A percentile compares a stretch with the other conserved stretches of the same genome.
Evolutionary conservation across 192 early-diverging fungal genomes (phyloP).

Genomic region (Ambispora gerdemannii): DNA sequence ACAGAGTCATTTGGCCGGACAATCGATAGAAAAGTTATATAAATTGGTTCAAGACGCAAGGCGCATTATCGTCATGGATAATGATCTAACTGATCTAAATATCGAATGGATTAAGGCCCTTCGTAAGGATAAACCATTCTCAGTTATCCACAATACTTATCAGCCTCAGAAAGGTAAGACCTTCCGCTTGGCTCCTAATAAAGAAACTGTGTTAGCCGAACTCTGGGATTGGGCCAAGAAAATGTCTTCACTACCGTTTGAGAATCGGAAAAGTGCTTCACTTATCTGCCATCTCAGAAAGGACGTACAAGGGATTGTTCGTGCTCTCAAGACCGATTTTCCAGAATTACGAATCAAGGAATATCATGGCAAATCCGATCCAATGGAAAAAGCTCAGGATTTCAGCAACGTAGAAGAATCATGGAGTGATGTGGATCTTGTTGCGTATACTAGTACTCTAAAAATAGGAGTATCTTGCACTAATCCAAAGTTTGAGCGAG

Average conservation of each 20-base stretch:
- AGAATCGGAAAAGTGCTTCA: not conserved
- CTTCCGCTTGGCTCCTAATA: too few species aligned
- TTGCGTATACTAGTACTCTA: too few species aligned
- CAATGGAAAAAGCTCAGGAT: not conserved
- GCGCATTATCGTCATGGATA: too few species aligned
- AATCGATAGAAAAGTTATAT: too few species aligned
- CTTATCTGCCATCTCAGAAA: too few species aligned
- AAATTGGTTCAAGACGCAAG: not conserved
- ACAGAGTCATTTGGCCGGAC: too few species aligned
- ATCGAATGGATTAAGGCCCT: not conserved
- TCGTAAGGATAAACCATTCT: not conserved
- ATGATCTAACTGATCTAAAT: not conserved
- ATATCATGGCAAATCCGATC: not conserved
- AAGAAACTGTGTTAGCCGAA: not conserved
- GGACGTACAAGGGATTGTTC: constrained; percentile 5
- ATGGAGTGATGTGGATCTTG: not conserved
- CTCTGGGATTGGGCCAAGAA: not conserved
- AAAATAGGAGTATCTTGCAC: not conserved
- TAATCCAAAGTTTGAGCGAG: constrained; percentile 9
- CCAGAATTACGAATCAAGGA: not conserved
- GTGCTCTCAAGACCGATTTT: not conserved
- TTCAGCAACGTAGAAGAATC: not conserved
- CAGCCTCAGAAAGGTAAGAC: too few species aligned
- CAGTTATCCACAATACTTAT: constrained; percentile 11
- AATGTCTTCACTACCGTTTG: constrained; percentile 6